Base-by-base conservation (phyloP, 345 rosid genomes). In the Zanthoxylum bungeanum region DNA sequence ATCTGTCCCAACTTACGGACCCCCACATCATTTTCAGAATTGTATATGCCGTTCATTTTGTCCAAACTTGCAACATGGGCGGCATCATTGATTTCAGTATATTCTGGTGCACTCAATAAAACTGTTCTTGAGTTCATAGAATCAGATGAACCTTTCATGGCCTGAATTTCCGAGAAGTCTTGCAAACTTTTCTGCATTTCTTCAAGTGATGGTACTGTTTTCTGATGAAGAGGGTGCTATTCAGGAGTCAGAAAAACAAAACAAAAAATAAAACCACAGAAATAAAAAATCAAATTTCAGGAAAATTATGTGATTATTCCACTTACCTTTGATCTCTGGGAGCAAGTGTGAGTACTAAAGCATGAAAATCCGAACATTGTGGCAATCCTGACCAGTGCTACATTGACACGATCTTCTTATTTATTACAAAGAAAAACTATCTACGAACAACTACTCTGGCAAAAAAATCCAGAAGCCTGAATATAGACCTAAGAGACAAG, bases 281-380 rank as follows among this genome's bases (percentile, higher is more conserved):
- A 57, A 64, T 44, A 36, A 24, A 9, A 65, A 22, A 50, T 70
- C 73, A 30, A 75, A 16, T 74, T 24, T 75, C 57, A 74, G 56
- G 44, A 76, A 27, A 37, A 68, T 34, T 10, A 11, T 49, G 47
- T 34, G 24, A 64, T 51, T 73, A 11, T 68, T 61, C 46, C 56
- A 39, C 86, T 68, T 59, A 93, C 99, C 90, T 89, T 93, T 56
- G 86, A 73, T 78, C 78, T 89, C 74, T 83, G 88, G 75, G 81
- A 68, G 56, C 66, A 62, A 57, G 70, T 72, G 69, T 84, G 84
- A 60, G 83, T 66, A 70, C 84, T 87, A 91, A 95, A 95, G 94
- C 98, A 92, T 12, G 90, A 84, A 85, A 95, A 92, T 76, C 89
- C 89, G 74, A 95, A 91, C 99, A 95, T 95, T 67, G 67, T 75